These are phyloP conservation scores for Tricholoma bakamatsutake DNA, from an alignment of 768 basidiomycete genomes.

Conservation along the genomic window DNA sequence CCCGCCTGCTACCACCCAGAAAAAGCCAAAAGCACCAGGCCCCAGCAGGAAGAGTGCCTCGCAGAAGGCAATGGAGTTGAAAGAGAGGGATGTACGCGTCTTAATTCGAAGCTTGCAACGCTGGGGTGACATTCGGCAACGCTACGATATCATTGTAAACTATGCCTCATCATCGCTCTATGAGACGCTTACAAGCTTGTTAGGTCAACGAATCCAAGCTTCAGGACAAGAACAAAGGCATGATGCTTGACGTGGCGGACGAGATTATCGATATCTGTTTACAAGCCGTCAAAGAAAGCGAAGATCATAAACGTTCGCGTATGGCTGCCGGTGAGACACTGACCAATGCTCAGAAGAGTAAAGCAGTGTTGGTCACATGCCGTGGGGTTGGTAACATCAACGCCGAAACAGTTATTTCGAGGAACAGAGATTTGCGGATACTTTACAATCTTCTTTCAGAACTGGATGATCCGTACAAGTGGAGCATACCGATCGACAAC, in stretches of 20 bases:
- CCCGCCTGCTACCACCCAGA: slow-evolving; percentile 50
- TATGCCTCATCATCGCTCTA: not conserved
- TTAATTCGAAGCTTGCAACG: slow-evolving; percentile 92
- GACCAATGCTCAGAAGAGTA: slow-evolving; percentile 92
- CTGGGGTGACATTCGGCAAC: slow-evolving; percentile 95
- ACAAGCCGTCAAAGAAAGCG: slow-evolving; percentile 79
- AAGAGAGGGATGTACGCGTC: slow-evolving; percentile 95
- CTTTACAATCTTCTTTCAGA: slow-evolving; percentile 77
- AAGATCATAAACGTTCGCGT: slow-evolving; percentile 70
- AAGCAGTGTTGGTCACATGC: slow-evolving; percentile 91
- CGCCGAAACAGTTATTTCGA: slow-evolving; percentile 92
- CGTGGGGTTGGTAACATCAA: slow-evolving; percentile 91
- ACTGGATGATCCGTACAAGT: slow-evolving; percentile 68
- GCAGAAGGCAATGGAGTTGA: slow-evolving; percentile 94
- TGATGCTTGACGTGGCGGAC: slow-evolving; percentile 88
- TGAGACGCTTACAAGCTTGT: slow-evolving; percentile 1
- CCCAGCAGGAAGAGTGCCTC: slow-evolving; percentile 84
- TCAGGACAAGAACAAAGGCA: slow-evolving; percentile 87
- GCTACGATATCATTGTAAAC: slow-evolving; percentile 90
- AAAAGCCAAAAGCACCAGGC: slow-evolving; percentile 69
- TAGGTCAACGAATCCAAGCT: slow-evolving; percentile 89
- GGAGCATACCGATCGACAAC: slow-evolving; percentile 87
- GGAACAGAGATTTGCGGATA: slow-evolving; percentile 84
- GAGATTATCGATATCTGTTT: slow-evolving; percentile 87
- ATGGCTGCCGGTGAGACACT: slow-evolving; percentile 82